Evolutionary conservation across 768 basidiomycete species (phyloP).

Genomic region (Tulasnella sp.): DNA sequence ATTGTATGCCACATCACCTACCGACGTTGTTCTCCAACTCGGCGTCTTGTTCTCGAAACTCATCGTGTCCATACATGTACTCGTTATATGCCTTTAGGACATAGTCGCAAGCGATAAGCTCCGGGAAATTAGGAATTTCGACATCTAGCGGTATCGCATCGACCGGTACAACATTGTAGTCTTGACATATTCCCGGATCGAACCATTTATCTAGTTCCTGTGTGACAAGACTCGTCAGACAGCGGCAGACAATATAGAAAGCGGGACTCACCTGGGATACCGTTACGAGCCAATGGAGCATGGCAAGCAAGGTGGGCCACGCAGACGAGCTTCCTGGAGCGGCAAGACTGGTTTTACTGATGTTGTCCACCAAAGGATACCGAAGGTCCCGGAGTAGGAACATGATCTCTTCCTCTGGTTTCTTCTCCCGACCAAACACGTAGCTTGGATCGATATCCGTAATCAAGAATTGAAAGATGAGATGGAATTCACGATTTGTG

Average conservation of each 20-base stretch:
- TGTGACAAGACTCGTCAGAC: conserved; percentile 28
- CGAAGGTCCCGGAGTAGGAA: conserved; percentile 56
- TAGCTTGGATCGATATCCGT: conserved; percentile 56
- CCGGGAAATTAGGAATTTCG: conserved; percentile 55
- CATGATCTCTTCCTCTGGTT: conserved; percentile 74
- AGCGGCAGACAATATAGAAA: neutral
- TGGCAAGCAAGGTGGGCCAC: conserved; percentile 84
- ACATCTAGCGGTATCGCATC: conserved; percentile 33
- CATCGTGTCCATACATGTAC: conserved; percentile 49
- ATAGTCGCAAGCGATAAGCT: conserved; percentile 61
- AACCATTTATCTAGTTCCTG: conserved; percentile 25
- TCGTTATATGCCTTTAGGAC: conserved; percentile 50
- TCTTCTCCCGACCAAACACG: conserved; percentile 38
- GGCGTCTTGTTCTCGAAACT: conserved; percentile 57
- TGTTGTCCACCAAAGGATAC: conserved; percentile 68
- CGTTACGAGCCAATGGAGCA: conserved; percentile 86
- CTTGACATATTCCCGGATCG: conserved; percentile 23
- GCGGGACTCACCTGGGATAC: conserved; percentile 52
- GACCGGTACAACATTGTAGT: conserved; percentile 23
- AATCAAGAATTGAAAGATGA: conserved; percentile 71
- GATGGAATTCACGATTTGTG: conserved; percentile 74
- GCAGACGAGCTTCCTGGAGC: conserved; percentile 81
- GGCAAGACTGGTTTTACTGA: conserved; percentile 78
- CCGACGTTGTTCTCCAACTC: conserved; percentile 38
- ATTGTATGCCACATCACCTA: neutral